A percentile compares a stretch with the other conserved stretches of the same genome.
Conservation (phyloP, 495 filamentous ascomycete genomes). For the Penicillium steckii region DNA sequence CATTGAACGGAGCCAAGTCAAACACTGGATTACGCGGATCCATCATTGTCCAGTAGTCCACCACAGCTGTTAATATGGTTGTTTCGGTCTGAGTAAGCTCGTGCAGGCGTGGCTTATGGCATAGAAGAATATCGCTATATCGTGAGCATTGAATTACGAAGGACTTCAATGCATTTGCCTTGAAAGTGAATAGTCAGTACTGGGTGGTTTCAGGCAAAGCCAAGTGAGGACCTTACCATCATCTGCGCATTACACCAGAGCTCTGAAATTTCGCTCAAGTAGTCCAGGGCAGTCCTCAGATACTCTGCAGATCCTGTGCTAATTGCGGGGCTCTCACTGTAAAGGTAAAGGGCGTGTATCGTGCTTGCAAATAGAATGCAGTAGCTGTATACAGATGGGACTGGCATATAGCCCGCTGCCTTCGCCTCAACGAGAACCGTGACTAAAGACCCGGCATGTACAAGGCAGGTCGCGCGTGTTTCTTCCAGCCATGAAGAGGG, state of each 20-base stretch:
- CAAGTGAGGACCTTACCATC: constrained; percentile 12
- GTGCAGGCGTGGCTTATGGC: constrained; percentile 10
- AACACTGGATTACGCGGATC: constrained; percentile 22
- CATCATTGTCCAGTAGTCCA: constrained; percentile 31
- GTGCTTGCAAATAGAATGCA: constrained; percentile 27
- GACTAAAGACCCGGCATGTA: constrained; percentile 18
- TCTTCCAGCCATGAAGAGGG: constrained; percentile 15
- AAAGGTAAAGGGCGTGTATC: constrained; percentile 20
- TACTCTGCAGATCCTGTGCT: constrained; percentile 19
- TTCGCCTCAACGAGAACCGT: constrained; percentile 25
- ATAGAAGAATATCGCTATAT: constrained; percentile 21
- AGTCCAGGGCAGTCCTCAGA: constrained; percentile 15
- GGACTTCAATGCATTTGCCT: constrained; percentile 19
- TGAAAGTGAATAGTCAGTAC: background rate
- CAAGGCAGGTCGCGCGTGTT: constrained; percentile 3
- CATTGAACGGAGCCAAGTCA: background rate
- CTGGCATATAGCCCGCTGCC: constrained; percentile 22
- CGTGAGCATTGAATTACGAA: constrained; percentile 21
- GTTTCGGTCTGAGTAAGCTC: constrained; percentile 16
- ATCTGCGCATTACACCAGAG: constrained; percentile 21
- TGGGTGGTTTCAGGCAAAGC: background rate
- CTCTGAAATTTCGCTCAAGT: constrained; percentile 22
- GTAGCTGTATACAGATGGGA: constrained; percentile 26
- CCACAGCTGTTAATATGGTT: constrained; percentile 11
- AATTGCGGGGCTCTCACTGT: constrained; percentile 8